phyloP scores from a whole-genome alignment of 140 eudicot genomes.

The Oenanthe javanica region DNA sequence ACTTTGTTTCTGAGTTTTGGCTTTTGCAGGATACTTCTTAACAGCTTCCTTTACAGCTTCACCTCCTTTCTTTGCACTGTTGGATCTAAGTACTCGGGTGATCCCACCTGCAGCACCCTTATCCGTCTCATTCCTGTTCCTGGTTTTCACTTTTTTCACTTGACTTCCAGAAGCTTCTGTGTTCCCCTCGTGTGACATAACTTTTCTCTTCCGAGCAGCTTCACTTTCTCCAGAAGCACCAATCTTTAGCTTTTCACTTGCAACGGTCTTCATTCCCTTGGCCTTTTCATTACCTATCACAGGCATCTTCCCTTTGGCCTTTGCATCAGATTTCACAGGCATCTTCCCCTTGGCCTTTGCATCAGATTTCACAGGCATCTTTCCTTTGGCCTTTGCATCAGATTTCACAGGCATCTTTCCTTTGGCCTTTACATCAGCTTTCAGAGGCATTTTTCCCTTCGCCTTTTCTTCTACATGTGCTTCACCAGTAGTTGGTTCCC shows the following conservation, averaged over 20 bases:
- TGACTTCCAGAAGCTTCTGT: background rate
- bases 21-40: constrained; percentile 3
- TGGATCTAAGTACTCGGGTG: constrained; percentile 3
- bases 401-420: background rate
- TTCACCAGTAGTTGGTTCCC: background rate
- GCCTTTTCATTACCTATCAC: background rate
- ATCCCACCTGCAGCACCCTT: background rate
- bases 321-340: background rate
- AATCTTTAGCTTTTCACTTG: background rate
- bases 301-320: background rate
- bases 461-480: background rate
- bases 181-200: background rate
- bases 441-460: background rate
- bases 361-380: background rate
- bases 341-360: constrained; percentile 8
- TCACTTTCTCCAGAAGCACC: background rate
- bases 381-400: constrained; percentile 8
- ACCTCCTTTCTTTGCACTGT: constrained; percentile 6
- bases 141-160: background rate
- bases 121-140: constrained; percentile 3
- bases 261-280: background rate
- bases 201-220: background rate
- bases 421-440: background rate
- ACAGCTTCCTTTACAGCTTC: background rate
- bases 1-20: background rate